Percentiles rank a stretch among this genome's conserved stretches.
Conservation (phyloP, 2,329 filamentous ascomycete genomes). For the Xylariaceae sp. region DNA sequence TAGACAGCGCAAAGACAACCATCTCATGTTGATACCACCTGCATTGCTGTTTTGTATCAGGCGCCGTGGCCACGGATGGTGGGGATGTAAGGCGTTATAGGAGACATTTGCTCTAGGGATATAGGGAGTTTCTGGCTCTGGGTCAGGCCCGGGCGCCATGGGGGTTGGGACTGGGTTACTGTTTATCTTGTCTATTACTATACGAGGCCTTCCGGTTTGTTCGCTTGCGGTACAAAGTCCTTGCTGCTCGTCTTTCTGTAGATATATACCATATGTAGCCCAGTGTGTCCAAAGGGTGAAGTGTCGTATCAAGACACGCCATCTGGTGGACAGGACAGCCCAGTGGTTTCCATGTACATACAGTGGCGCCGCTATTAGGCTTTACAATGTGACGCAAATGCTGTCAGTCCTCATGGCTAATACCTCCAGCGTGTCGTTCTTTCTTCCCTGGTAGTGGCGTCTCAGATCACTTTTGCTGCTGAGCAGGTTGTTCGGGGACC, state of each 20-base stretch:
- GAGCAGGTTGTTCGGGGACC: conserved; percentile 65
- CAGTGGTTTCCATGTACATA: too few species aligned
- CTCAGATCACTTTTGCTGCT: conserved; percentile 6
- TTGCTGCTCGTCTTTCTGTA: conserved; percentile 15
- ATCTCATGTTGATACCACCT: conserved; percentile 22
- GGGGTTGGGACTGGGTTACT: conserved; percentile 3
- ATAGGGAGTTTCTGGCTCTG: neutral
- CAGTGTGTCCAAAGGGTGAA: too few species aligned
- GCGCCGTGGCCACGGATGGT: conserved; percentile 20
- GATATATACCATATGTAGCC: conserved; percentile 17
- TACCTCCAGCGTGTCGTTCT: too few species aligned
- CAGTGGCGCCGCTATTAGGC: too few species aligned
- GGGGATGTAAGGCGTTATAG: conserved; percentile 11
- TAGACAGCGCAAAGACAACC: conserved; percentile 21
- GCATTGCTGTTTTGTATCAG: conserved; percentile 25
- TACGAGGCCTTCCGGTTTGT: conserved; percentile 14
- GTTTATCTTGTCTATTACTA: conserved; percentile 13
- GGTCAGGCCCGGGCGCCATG: neutral
- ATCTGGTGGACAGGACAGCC: too few species aligned
- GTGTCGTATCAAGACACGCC: too few species aligned
- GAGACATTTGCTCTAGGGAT: neutral
- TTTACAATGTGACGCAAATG: too few species aligned
- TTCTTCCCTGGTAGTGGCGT: too few species aligned
- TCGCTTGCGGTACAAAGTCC: conserved; percentile 21
- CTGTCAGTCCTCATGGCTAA: too few species aligned